Percentiles rank a stretch among this genome's conserved stretches.
Evolutionary conservation across 2,329 filamentous ascomycete genomes (phyloP).

Genomic region (Colletotrichum orbiculare): DNA sequence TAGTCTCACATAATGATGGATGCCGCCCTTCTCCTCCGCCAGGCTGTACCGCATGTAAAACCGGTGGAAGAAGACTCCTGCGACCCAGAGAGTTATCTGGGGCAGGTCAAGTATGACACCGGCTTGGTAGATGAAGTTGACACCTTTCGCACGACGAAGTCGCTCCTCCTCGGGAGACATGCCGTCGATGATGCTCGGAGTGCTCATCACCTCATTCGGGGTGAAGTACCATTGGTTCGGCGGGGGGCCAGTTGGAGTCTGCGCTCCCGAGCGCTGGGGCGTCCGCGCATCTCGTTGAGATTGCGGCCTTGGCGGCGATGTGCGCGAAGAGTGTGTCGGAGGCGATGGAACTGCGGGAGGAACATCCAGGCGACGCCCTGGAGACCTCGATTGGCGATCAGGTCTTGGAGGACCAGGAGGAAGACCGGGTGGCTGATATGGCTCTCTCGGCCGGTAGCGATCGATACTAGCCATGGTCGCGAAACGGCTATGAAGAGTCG

Average conservation of each 20-base stretch:
- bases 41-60: slow-evolving; percentile 94
- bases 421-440: slow-evolving; percentile 65
- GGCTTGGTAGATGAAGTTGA: slow-evolving; percentile 96
- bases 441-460: slow-evolving; percentile 67
- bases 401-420: slow-evolving; percentile 49
- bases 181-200: slow-evolving; percentile 87
- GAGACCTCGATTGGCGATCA: slow-evolving; percentile 62
- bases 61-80: slow-evolving; percentile 93
- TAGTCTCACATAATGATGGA: slow-evolving; percentile 86
- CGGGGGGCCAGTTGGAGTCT: slow-evolving; percentile 44
- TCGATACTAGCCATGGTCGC: slow-evolving; percentile 69
- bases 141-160: slow-evolving; percentile 84
- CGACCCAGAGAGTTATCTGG: slow-evolving; percentile 91
- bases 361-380: slow-evolving; percentile 63
- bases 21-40: slow-evolving; percentile 78
- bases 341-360: slow-evolving; percentile 72
- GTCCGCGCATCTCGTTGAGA: slow-evolving; percentile 56
- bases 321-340: slow-evolving; percentile 64
- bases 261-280: slow-evolving; percentile 44
- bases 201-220: slow-evolving; percentile 81
- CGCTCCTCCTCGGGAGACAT: slow-evolving; percentile 82
- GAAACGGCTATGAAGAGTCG: not conserved
- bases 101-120: slow-evolving; percentile 93
- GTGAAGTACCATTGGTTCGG: slow-evolving; percentile 88
- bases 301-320: slow-evolving; percentile 64